These are phyloP conservation scores for Ascochyta clinopodiicola DNA, from an alignment of 2,329 filamentous ascomycete species.

Conservation along the genomic window DNA sequence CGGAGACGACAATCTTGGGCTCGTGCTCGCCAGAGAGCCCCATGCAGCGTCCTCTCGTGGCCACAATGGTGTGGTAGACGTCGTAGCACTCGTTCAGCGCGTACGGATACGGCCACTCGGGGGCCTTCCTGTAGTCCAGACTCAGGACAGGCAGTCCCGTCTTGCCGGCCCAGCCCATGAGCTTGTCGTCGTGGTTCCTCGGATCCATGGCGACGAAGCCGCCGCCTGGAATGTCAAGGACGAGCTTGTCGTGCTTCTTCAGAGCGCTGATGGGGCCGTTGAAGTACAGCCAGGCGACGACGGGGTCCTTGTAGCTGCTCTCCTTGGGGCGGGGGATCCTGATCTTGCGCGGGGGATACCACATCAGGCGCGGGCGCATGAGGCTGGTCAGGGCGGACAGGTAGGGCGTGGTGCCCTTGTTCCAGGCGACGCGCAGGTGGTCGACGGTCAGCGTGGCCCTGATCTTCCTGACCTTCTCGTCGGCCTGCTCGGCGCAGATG, in stretches of 20 bases:
- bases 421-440: slow-evolving; percentile 91
- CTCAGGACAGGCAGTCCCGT: slow-evolving; percentile 88
- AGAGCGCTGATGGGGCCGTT: slow-evolving; percentile 83
- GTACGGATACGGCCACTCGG: slow-evolving; percentile 84
- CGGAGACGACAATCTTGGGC: slow-evolving; percentile 75
- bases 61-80: slow-evolving; percentile 77
- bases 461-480: slow-evolving; percentile 95
- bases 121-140: slow-evolving; percentile 87
- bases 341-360: slow-evolving; percentile 80
- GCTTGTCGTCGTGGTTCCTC: slow-evolving; percentile 90
- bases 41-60: slow-evolving; percentile 75
- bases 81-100: slow-evolving; percentile 88
- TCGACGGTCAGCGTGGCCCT: slow-evolving; percentile 86
- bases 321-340: slow-evolving; percentile 80
- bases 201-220: slow-evolving; percentile 98
- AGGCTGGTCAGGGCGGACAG: slow-evolving; percentile 74
- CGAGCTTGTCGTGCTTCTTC: slow-evolving; percentile 75
- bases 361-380: slow-evolving; percentile 78
- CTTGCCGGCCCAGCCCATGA: slow-evolving; percentile 89
- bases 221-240: slow-evolving; percentile 90
- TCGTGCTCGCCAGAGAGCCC: slow-evolving; percentile 71
- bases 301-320: slow-evolving; percentile 83
- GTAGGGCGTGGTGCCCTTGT: slow-evolving; percentile 90
- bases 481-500: slow-evolving; percentile 88
- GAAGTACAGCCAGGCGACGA: slow-evolving; percentile 91